phyloP scores from a whole-genome alignment of 371 early-diverging fungal species.

The Fennellomyces sp. region DNA sequence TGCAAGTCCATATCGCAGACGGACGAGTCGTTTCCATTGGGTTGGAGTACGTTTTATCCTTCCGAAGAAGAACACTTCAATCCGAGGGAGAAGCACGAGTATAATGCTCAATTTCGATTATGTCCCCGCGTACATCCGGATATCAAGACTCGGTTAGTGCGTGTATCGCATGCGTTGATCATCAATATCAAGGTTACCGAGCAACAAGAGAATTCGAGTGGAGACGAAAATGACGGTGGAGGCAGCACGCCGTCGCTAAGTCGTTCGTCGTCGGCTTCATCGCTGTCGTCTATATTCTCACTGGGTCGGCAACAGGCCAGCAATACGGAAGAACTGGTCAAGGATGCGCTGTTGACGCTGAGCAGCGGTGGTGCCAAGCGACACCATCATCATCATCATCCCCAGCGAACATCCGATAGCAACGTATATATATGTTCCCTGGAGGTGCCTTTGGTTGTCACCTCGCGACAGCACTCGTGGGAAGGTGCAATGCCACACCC shows the following conservation, averaged over 20 bases:
- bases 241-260: background rate
- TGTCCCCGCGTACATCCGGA: slow-evolving; percentile 33
- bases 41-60: slow-evolving; percentile 28
- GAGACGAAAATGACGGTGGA: no score
- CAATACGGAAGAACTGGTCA: slow-evolving; percentile 1
- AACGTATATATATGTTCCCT: slow-evolving; percentile 23
- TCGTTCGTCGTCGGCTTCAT: slow-evolving; percentile 8
- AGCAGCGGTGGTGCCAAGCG: background rate
- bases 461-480: slow-evolving; percentile 43
- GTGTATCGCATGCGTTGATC: slow-evolving; percentile 21
- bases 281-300: slow-evolving; percentile 4
- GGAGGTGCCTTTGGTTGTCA: slow-evolving; percentile 44
- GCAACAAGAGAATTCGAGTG: background rate
- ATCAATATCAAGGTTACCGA: slow-evolving; percentile 16
- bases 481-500: slow-evolving; percentile 15
- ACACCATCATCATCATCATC: background rate
- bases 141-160: slow-evolving; percentile 16
- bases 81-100: slow-evolving; percentile 18
- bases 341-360: background rate
- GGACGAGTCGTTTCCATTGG: slow-evolving; percentile 26
- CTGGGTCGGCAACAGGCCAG: background rate
- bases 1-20: slow-evolving; percentile 10
- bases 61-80: slow-evolving; percentile 12
- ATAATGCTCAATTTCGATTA: slow-evolving; percentile 27
- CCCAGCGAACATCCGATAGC: background rate